Percentiles rank a stretch among this genome's conserved stretches.
phyloP scores from a whole-genome alignment of 2,329 filamentous ascomycete genomes.

The Colletotrichum tofieldiae region DNA sequence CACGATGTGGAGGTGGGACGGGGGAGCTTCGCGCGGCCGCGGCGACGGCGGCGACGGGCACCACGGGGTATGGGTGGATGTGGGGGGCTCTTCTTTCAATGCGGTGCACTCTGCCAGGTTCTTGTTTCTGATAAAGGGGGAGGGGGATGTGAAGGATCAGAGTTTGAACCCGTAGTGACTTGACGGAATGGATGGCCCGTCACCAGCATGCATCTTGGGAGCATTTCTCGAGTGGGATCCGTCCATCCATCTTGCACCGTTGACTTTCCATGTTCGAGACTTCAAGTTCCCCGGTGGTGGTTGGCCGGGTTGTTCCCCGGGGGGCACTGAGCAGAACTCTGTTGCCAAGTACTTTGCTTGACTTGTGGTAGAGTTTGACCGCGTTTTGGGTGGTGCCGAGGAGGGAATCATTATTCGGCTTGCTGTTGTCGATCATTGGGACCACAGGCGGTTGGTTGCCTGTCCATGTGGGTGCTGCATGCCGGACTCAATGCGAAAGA shows the following conservation, averaged over 20 bases:
- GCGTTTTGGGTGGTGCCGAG: constrained; percentile 11
- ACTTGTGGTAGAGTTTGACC: constrained; percentile 19
- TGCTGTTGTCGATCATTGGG: constrained; percentile 15
- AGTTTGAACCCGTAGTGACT: neutral
- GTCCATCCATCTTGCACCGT: constrained; percentile 1
- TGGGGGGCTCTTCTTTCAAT: neutral
- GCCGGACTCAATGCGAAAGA: neutral
- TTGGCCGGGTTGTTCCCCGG: constrained; percentile 11
- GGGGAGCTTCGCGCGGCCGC: neutral
- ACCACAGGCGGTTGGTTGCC: neutral
- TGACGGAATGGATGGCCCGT: neutral
- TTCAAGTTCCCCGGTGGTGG: neutral
- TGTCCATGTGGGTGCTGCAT: neutral
- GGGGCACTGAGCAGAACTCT: neutral
- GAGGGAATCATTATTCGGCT: neutral
- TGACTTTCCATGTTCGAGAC: neutral
- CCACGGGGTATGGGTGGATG: neutral
- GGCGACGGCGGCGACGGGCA: neutral
- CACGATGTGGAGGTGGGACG: neutral
- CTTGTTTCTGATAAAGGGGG: neutral
- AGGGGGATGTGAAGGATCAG: neutral
- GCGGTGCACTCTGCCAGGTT: neutral
- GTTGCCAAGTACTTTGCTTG: neutral
- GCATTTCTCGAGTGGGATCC: neutral
- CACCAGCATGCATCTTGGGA: too few relatives aligned